These are phyloP conservation scores for Leptographium procerum DNA, from an alignment of 2,329 filamentous ascomycete genomes.

Conservation along the genomic window DNA sequence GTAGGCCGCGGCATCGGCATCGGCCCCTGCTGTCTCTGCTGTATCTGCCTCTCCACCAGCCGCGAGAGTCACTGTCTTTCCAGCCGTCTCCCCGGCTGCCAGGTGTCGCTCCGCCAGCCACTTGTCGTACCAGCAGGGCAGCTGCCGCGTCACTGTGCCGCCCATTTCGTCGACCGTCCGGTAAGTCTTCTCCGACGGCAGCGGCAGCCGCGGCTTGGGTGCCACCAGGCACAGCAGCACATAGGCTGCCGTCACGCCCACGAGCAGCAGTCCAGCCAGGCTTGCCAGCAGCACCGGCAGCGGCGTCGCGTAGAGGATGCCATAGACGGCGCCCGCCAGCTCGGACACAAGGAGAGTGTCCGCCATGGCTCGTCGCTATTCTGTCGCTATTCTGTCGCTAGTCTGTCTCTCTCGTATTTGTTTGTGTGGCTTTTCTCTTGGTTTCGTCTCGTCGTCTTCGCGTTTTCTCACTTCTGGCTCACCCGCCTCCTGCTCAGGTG, in stretches of 20 bases:
- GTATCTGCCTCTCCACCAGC: background rate
- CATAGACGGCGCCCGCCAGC: constrained; percentile 3
- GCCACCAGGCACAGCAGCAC: constrained; percentile 62
- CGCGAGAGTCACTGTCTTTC: constrained; percentile 6
- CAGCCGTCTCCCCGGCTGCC: constrained; percentile 15
- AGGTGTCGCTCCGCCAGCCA: constrained; percentile 52
- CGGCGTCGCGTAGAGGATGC: constrained; percentile 4
- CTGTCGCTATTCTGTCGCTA: too few relatives aligned
- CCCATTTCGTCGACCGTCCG: constrained; percentile 60
- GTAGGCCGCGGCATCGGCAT: constrained; percentile 19
- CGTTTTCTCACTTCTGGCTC: background rate
- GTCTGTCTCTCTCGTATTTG: too few relatives aligned
- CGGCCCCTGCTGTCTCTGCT: constrained; percentile 1
- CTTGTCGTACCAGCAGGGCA: constrained; percentile 83
- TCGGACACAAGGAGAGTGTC: background rate
- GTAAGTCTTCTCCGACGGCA: constrained; percentile 76
- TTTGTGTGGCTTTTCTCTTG: too few relatives aligned
- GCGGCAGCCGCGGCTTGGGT: constrained; percentile 63
- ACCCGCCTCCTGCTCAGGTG: background rate
- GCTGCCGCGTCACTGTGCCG: constrained; percentile 29
- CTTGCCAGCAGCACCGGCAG: constrained; percentile 9
- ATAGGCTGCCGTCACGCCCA: constrained; percentile 33
- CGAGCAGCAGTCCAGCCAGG: background rate
- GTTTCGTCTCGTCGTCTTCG: background rate
- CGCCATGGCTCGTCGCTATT: constrained; percentile 4